Evolutionary conservation across 345 rosid species (phyloP), one percentile per base, ranked within the genome.

Genomic region (Salix koriyanagi): DNA sequence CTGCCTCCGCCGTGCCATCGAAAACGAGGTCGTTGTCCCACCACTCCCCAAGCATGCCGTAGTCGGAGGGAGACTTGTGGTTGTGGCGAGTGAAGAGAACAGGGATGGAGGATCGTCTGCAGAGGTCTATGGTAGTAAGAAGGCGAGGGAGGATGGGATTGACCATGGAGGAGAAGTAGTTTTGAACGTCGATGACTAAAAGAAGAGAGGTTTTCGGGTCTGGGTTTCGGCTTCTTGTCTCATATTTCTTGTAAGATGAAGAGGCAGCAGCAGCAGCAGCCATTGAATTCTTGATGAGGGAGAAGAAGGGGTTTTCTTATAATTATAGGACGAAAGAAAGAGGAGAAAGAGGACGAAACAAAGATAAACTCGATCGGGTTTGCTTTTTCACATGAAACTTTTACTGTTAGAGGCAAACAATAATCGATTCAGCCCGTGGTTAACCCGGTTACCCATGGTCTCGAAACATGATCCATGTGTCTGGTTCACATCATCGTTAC

Each of bases 51-150:
- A 91, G 89, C 89, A 90, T 89, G 82, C 86, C 85, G 77, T 42
- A 39, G 67, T 91, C 94, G 60, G 77, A 61, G 18, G 87, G 85
- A 64, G 87, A 87, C 77, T 85, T 86, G 68, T 92, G 91, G 81
- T 64, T 21, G 86, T 92, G 96, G 79, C 97, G 96, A 32, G 92
- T 92, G 92, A 90, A 92, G 88, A 92, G 65, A 15, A 92, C 82
- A 36, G 97, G 96, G 83, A 92, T 79, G 28, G 88, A 86, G 70
- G 86, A 83, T 34, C 84, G 88, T n/a, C 97, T 83, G 76, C 92
- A 92, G 81, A 87, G 81, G 71, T 81, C 79, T 81, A 89, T 82
- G 77, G 92, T 88, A 73, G 92, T 71, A 74, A 87, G 79, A 65
- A 74, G 80, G 72, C 83, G 82, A 67, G 73, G 76, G 79, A 91